These are phyloP conservation scores for Cercospora beticola DNA, from an alignment of 2,329 filamentous ascomycete species.

Conservation along the genomic window DNA sequence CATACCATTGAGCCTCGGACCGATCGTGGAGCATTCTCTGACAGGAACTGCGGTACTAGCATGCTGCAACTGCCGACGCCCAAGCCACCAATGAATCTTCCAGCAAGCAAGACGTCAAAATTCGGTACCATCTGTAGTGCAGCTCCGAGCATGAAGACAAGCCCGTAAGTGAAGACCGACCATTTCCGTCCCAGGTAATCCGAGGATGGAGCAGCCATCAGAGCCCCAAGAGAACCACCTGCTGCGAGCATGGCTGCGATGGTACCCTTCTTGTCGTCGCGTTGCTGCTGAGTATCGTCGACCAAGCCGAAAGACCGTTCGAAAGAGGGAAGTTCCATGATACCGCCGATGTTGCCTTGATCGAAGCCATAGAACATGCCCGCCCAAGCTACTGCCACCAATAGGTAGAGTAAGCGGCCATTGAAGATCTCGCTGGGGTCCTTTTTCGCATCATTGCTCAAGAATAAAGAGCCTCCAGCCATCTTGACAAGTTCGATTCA, in stretches of 20 bases:
- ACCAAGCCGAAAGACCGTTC: background rate
- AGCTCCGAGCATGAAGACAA: background rate
- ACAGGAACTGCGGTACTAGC: background rate
- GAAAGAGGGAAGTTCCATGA: background rate
- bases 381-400: background rate
- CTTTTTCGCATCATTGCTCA: background rate
- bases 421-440: background rate
- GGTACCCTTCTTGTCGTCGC: background rate
- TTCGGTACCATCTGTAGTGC: background rate
- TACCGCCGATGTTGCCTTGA: slow-evolving; percentile 4
- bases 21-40: background rate
- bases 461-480: background rate
- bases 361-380: background rate
- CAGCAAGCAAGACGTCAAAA: background rate
- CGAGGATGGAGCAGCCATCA: background rate
- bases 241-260: background rate
- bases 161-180: background rate
- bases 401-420: background rate
- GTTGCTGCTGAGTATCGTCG: background rate
- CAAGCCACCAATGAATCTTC: background rate
- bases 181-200: background rate
- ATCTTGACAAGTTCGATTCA: background rate
- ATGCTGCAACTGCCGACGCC: background rate
- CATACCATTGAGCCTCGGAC: background rate
- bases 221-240: background rate